phyloP scores from a whole-genome alignment of 2,329 filamentous ascomycete species.

The Chaetomiaceae sp. region DNA sequence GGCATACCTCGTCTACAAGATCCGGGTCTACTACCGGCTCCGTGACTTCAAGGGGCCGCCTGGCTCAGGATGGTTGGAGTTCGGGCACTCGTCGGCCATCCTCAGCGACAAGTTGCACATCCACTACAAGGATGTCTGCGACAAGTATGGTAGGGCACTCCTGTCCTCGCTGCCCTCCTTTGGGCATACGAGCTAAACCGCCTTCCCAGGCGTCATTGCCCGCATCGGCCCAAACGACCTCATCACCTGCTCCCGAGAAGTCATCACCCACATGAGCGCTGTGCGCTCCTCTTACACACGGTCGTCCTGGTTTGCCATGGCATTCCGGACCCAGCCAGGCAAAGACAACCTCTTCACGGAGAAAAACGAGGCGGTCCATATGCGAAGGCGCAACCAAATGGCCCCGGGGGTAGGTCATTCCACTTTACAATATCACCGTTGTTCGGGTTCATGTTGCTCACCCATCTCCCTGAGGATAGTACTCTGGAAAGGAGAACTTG shows the following conservation, averaged over 20 bases:
- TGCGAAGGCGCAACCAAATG: conserved; percentile 44
- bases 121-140: background rate
- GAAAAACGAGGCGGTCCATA: conserved; percentile 45
- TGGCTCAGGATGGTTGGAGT: background rate
- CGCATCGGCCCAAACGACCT: conserved; percentile 20
- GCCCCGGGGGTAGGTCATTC: conserved; percentile 41
- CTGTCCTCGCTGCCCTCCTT: no score
- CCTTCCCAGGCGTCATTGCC: conserved; percentile 9
- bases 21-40: background rate
- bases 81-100: background rate
- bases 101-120: background rate
- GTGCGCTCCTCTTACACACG: conserved; percentile 13
- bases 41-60: background rate
- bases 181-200: background rate
- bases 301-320: conserved; percentile 13
- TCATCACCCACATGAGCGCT: conserved; percentile 17
- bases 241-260: conserved; percentile 12
- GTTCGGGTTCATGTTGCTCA: background rate
- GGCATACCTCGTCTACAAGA: background rate
- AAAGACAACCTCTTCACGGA: conserved; percentile 51
- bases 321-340: conserved; percentile 7
- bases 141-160: background rate
- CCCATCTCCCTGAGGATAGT: conserved; percentile 33
- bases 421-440: background rate
- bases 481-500: conserved; percentile 52